Percentiles rank a stretch among this genome's conserved stretches.
phyloP scores from a whole-genome alignment of 2,329 filamentous ascomycete genomes.

The Pseudogymnoascus sp. region DNA sequence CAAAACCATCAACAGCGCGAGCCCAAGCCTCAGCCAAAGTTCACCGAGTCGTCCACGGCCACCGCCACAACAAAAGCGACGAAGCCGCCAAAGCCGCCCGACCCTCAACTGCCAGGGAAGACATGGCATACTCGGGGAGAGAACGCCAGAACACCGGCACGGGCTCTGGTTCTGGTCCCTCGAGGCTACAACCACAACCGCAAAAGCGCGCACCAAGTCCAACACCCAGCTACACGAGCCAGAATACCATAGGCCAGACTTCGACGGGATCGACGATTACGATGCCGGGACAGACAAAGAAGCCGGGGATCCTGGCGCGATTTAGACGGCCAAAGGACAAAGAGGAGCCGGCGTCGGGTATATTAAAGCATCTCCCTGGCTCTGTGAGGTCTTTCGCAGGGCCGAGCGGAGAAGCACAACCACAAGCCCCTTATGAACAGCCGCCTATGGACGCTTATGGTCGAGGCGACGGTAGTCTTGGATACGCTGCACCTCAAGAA shows the following conservation, averaged over 20 bases:
- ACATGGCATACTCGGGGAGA: constrained; percentile 24
- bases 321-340: constrained; percentile 43
- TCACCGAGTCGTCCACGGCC: constrained; percentile 58
- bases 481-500: constrained; percentile 22
- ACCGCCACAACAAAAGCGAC: constrained; percentile 64
- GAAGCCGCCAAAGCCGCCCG: constrained; percentile 61
- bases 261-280: constrained; percentile 15
- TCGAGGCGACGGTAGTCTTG: constrained; percentile 26
- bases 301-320: constrained; percentile 30
- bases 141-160: constrained; percentile 36
- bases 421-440: not conserved
- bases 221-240: constrained; percentile 66
- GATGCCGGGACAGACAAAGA: constrained; percentile 33
- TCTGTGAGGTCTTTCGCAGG: constrained; percentile 49
- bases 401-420: not conserved
- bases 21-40: constrained; percentile 52
- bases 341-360: constrained; percentile 43
- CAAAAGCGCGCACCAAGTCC: constrained; percentile 68
- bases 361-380: constrained; percentile 43
- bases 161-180: not conserved
- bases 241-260: not conserved
- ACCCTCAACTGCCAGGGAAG: constrained; percentile 45
- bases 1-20: constrained; percentile 56
- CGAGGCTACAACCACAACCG: constrained; percentile 35
- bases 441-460: constrained; percentile 26